Conservation (phyloP, 2,329 filamentous ascomycete genomes). For the Diaporthe velutina region DNA sequence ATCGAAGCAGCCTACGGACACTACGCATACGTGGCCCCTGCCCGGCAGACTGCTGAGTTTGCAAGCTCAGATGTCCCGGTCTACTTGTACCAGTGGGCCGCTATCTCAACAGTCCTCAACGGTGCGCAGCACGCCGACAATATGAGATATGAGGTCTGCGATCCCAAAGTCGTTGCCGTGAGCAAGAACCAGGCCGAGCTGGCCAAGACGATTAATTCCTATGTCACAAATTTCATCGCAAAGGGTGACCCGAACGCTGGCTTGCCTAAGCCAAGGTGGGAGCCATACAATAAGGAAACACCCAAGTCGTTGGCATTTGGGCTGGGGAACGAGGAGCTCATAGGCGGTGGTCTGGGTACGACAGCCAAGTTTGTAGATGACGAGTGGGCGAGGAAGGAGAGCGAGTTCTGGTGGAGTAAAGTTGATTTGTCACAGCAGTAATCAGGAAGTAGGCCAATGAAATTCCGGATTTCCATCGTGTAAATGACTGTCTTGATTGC, state of each 20-base stretch:
- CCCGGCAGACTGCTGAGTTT: slow-evolving; percentile 61
- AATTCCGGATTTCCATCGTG: not conserved
- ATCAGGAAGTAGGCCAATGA: not conserved
- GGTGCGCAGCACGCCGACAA: slow-evolving; percentile 64
- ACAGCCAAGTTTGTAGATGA: slow-evolving; percentile 55
- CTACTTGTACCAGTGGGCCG: slow-evolving; percentile 67
- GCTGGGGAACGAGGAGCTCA: slow-evolving; percentile 59
- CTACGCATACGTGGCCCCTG: slow-evolving; percentile 66
- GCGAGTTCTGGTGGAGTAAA: slow-evolving; percentile 62
- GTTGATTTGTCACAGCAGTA: slow-evolving; percentile 52
- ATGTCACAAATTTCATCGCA: slow-evolving; percentile 62
- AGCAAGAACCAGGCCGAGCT: slow-evolving; percentile 57
- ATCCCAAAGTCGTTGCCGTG: slow-evolving; percentile 48
- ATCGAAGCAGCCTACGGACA: slow-evolving; percentile 67
- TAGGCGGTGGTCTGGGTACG: slow-evolving; percentile 54
- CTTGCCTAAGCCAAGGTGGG: slow-evolving; percentile 51
- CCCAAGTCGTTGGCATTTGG: slow-evolving; percentile 58
- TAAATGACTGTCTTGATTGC: not conserved
- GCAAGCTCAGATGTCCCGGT: slow-evolving; percentile 52
- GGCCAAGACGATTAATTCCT: slow-evolving; percentile 58
- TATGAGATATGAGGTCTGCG: slow-evolving; percentile 60
- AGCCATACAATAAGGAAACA: slow-evolving; percentile 46
- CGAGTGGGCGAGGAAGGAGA: slow-evolving; percentile 56
- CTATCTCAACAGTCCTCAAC: slow-evolving; percentile 56
- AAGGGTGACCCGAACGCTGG: slow-evolving; percentile 59